Conservation (phyloP, 225 moss, liverwort and hornwort genomes). For the Antitrichia curtipendula region DNA sequence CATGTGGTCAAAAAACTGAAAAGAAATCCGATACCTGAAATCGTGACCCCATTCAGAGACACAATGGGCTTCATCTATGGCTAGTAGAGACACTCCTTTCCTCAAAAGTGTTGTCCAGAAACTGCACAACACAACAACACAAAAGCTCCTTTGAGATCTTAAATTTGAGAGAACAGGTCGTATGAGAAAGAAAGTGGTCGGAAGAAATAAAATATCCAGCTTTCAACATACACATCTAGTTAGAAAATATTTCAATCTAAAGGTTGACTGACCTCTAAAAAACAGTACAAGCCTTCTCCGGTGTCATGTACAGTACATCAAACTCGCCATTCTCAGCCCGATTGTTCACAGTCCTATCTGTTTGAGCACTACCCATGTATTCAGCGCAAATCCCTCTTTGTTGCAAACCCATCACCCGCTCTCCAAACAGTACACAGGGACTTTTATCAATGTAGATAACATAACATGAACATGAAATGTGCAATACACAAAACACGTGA, state of each 20-base stretch:
- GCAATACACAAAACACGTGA: no score
- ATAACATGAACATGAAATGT: neutral
- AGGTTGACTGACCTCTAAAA: constrained; percentile 10
- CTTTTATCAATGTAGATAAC: neutral
- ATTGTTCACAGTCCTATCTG: constrained; percentile 38
- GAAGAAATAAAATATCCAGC: neutral
- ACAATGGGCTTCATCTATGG: constrained; percentile 96
- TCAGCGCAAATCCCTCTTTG: constrained; percentile 82
- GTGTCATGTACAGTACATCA: constrained; percentile 86
- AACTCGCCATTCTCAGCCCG: constrained; percentile 71
- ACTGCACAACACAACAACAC: constrained; percentile 23
- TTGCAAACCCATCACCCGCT: constrained; percentile 82
- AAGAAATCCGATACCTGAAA: constrained; percentile 50
- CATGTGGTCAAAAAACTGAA: neutral
- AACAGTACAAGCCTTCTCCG: constrained; percentile 74
- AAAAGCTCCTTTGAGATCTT: neutral
- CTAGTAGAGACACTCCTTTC: constrained; percentile 72
- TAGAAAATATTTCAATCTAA: neutral
- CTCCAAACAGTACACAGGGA: neutral
- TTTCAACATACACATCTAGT: neutral
- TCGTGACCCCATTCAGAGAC: constrained; percentile 99
- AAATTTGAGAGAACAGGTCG: neutral
- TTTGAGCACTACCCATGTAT: constrained; percentile 67
- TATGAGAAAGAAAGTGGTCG: neutral
- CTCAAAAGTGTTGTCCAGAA: constrained; percentile 71